phyloP scores from a whole-genome alignment of 257 asterid genomes.

The Ilex asprella region DNA sequence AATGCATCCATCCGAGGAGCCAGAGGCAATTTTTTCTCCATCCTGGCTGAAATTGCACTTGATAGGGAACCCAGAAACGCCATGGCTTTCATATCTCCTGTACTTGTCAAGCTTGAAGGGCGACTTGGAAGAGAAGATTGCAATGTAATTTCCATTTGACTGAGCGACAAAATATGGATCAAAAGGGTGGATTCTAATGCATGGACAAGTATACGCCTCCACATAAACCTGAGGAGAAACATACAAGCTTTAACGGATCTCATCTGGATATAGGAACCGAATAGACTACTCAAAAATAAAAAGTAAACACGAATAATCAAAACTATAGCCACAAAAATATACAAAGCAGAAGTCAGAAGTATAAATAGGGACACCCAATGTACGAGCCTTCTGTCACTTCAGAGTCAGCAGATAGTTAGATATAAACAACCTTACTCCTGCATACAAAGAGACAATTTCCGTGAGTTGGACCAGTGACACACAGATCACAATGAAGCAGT shows the following conservation, averaged over 20 bases:
- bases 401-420: no score
- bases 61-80: constrained; percentile 82
- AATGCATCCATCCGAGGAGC: constrained; percentile 77
- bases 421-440: no score
- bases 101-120: constrained; percentile 80
- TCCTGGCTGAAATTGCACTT: constrained; percentile 75
- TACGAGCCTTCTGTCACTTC: no score
- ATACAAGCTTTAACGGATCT: not conserved
- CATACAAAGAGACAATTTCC: no score
- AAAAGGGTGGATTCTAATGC: constrained; percentile 67
- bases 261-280: no score
- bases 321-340: no score
- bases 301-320: no score
- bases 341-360: no score
- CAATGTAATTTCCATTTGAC: constrained; percentile 91
- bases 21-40: constrained; percentile 59
- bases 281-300: no score
- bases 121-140: constrained; percentile 56
- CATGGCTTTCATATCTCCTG: constrained; percentile 72
- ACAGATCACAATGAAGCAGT: no score
- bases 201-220: constrained; percentile 86
- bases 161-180: constrained; percentile 82
- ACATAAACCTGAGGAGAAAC: constrained; percentile 51
- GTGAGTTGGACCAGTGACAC: no score
- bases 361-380: no score